These are phyloP conservation scores for Dactylella cylindrospora DNA, from an alignment of 2,329 filamentous ascomycete species.

Conservation along the genomic window DNA sequence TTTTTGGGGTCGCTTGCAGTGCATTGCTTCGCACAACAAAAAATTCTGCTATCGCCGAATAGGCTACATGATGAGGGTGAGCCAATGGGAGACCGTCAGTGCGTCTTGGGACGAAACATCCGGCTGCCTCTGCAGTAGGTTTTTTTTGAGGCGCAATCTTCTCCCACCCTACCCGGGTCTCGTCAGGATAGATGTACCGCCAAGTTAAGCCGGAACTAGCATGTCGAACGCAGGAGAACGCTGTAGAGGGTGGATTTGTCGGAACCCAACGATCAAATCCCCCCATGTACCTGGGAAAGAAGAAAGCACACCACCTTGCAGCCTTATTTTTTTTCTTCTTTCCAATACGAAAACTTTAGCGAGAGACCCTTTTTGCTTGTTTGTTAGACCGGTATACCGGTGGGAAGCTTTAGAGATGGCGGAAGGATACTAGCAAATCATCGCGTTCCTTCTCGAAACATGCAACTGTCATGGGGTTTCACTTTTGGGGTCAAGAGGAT, in stretches of 20 bases:
- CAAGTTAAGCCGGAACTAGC: slow-evolving; percentile 38
- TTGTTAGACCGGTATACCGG: background rate
- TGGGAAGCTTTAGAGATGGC: background rate
- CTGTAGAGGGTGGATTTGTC: no score
- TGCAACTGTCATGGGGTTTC: slow-evolving; percentile 44
- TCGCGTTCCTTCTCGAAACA: slow-evolving; percentile 26
- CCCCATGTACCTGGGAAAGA: no score
- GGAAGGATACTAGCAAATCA: slow-evolving; percentile 28
- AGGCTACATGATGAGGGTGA: slow-evolving; percentile 23
- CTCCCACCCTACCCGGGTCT: no score
- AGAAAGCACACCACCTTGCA: no score
- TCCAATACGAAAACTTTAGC: no score
- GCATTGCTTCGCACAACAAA: background rate
- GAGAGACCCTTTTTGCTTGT: slow-evolving; percentile 18
- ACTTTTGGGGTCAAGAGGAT: slow-evolving; percentile 30
- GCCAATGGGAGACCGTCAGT: slow-evolving; percentile 15
- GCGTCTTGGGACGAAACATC: slow-evolving; percentile 39
- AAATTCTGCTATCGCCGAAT: slow-evolving; percentile 36
- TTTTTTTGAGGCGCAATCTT: slow-evolving; percentile 22
- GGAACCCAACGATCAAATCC: no score
- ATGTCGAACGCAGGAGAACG: slow-evolving; percentile 36
- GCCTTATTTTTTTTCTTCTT: no score
- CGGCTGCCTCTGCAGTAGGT: background rate
- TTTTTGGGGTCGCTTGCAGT: slow-evolving; percentile 26
- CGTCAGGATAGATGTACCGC: no score